Conservation (phyloP, 2,329 filamentous ascomycete genomes). For the Colletotrichum limetticola region DNA sequence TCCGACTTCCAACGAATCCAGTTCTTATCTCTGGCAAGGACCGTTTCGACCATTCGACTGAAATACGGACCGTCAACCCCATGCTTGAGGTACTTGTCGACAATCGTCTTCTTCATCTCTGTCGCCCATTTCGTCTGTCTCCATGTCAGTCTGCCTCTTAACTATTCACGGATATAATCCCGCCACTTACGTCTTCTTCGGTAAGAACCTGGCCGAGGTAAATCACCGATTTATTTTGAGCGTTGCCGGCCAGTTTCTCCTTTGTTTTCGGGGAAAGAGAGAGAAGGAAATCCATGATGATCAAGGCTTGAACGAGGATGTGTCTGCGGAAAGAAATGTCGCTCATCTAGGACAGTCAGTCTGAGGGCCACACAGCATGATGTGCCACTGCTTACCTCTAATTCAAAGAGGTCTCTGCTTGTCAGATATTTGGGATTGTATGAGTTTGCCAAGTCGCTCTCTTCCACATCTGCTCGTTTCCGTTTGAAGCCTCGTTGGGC, state of each 20-base stretch:
- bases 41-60: constrained; percentile 95
- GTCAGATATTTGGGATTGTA: constrained; percentile 99
- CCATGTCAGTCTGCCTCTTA: constrained; percentile 20
- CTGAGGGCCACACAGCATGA: no score
- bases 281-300: constrained; percentile 94
- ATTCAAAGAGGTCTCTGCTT: constrained; percentile 94
- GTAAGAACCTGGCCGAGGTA: constrained; percentile 80
- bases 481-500: constrained; percentile 75
- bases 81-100: constrained; percentile 82
- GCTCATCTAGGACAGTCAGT: constrained; percentile 71
- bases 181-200: constrained; percentile 80
- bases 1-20: constrained; percentile 99
- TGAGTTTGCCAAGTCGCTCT: constrained; percentile 69
- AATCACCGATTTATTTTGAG: constrained; percentile 86
- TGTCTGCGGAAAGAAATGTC: constrained; percentile 95
- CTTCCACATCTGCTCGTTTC: constrained; percentile 69
- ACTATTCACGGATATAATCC: background rate
- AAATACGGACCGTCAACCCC: constrained; percentile 91
- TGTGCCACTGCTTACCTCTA: constrained; percentile 73
- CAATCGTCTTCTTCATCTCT: constrained; percentile 81
- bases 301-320: constrained; percentile 93
- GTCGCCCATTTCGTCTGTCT: constrained; percentile 82
- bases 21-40: constrained; percentile 95
- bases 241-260: constrained; percentile 75
- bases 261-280: constrained; percentile 87